Base-by-base conservation (phyloP, 225 moss, liverwort and hornwort genomes). In the Marchantia polymorpha region DNA sequence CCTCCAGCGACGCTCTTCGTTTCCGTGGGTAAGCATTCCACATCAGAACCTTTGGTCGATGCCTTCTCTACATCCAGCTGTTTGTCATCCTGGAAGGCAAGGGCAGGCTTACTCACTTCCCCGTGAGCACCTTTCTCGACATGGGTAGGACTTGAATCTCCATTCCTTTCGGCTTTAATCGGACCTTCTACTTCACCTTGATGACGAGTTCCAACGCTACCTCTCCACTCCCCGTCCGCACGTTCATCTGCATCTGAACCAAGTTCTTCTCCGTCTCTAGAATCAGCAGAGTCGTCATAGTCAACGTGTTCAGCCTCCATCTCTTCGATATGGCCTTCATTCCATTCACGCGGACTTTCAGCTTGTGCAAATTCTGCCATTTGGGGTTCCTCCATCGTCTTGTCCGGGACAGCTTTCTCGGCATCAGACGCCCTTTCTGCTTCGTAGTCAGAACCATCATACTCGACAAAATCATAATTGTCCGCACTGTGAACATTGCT, bases 231-330 rank as follows among this genome's bases (percentile, higher is more conserved):
- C 82, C 91, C 93, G 78, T 99, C 95, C 51, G 78, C 67, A 71
- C 76, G 68, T 63, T 84, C 87, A 74, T 83, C 87, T 23, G 59
- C 87, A 68, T 94, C 97, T 80, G 89, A 73, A 50, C 88, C 93
- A 76, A 69, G 83, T 23, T 92, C 99, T 16, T 92, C 93, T 48
- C 91, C 97, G 81, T 92, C 92, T 84, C 91, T 93, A 64, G 88
- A 85, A 73, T 94, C 84, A 72, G 27, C 93, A 60, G 99, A 99
- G 83, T 92, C 92, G 52, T 89, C 95, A 78, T 99, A 99, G 88
- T 99, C 99, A 54, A 99, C 99, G 87, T 95, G 85, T 84, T 95
- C 97, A 23, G 93, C 90, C 83, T 94, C 96, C 80, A 93, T 89
- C 75, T 99, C 97, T 85, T 95, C 99, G 47, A 85, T 87, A 23